Evolutionary conservation across 768 basidiomycete species (phyloP), one percentile per base, ranked within the genome.

Genomic region (Trametes punicea): DNA sequence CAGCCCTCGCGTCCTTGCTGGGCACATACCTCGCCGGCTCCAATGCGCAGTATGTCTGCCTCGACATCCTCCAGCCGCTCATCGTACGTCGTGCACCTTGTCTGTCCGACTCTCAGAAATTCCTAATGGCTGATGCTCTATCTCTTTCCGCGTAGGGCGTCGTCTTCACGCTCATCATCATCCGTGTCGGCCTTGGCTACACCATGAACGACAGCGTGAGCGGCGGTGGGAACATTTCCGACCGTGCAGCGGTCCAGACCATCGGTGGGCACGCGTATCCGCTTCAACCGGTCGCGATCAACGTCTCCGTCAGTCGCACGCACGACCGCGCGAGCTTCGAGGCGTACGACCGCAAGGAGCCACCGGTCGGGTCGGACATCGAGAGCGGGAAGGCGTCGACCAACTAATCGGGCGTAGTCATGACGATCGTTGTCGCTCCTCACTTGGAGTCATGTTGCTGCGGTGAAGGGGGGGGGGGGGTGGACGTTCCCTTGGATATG

Each of bases 111-210:
- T n/a, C n/a, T n/a, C n/a, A n/a, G n/a, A n/a, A n/a, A n/a, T n/a
- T n/a, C n/a, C n/a, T n/a, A n/a, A n/a, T 16, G 21, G 10, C 31
- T 16, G 13, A n/a, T 20, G 11, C 7, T 15, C 38, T 31, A 18
- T n/a, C 21, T 10, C 21, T 23, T 41, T 2, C 3, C 6, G 10
- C 11, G 16, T 25, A 60, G 59, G 59, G 59, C 31, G 42, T 56
- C 26, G 59, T 60, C 15, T 60, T 60, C 50, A 60, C 55, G 21
- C 46, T 60, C 29, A 60, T 60, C 46, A 60, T 60, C 51, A 56
- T 60, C 41, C 59, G 59, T 31, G 55, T 60, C 33, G 59, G 59
- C 11, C 55, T 60, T 26, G 59, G 58, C 2, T 60, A 55, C 53
- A 60, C 58, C 11, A 40, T 60, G 40, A 55, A 60, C 44, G 53